Evolutionary conservation across 1,284 basidiomycete species (phyloP), one percentile per base, ranked within the genome.

Genomic region (Leccinum ponderosum): DNA sequence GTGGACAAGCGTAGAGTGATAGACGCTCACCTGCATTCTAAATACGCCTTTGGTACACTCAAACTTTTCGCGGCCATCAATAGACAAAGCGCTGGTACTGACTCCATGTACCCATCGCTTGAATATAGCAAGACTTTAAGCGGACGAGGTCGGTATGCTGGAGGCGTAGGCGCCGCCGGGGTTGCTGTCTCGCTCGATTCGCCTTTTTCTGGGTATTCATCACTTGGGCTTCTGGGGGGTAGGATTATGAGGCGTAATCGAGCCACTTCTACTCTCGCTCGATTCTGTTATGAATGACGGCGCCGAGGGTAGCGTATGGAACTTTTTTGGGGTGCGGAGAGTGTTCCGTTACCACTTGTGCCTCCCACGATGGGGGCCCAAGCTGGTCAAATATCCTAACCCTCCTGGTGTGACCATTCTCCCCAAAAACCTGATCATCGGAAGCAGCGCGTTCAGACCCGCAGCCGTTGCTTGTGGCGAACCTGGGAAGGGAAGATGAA

Each of bases 41-140:
- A 79, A 77, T 96, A 98, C 15, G 95, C 96, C 71, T 96, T 93
- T 4, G 95, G 91, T 11, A 98, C 83, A 53, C 81, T 75, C 74
- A 89, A 69, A 66, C 81, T 74, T 75, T 83, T 87, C 54, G 90
- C 79, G 44, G 89, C 87, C 96, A 99, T 98, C 65, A 98, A 80
- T 67, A 97, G 87, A 65, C 87, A 87, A 53, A 98, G 81, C 14
- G 94, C 96, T 55, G 96, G 85, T 14, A 97, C 87, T 39, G 91
- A 92, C 76, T 98, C 97, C 27, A 96, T 98, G 74, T 93, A 93
- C 44, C 91, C 91, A 69, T 93, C 91, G n/a, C 87, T 83, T 14
- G 87, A 89, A 71, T 90, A 89, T 37, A 93, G 71, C 61, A 93
- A 78, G 56, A 93, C 77, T 72, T 90, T 90, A 59, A 88, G 77